Evolutionary conservation across 768 basidiomycete species (phyloP).

Genomic region (Rhodotorula sphaerocarpa): DNA sequence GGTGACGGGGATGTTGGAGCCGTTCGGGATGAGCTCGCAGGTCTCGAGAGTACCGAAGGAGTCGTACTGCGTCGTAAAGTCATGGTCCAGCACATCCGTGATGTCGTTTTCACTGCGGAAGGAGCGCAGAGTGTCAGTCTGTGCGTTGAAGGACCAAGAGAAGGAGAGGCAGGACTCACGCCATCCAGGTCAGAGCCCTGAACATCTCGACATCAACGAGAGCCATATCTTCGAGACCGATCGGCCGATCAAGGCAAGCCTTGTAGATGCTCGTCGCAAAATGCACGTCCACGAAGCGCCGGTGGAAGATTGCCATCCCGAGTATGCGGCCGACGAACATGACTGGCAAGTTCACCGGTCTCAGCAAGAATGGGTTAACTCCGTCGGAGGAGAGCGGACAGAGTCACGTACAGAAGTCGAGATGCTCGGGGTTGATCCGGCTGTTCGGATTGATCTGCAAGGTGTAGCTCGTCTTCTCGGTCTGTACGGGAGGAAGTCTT

Average conservation of each 20-base stretch:
- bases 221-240: conserved; percentile 84
- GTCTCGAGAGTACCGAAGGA: conserved; percentile 96
- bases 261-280: conserved; percentile 99
- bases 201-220: conserved; percentile 91
- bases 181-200: conserved; percentile 95
- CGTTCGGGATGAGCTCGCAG: conserved; percentile 83
- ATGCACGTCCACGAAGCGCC: conserved; percentile 96
- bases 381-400: no score
- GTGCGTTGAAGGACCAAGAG: neutral
- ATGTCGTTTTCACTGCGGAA: conserved; percentile 80
- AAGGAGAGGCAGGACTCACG: conserved; percentile 52
- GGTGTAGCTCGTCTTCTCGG: conserved; percentile 77
- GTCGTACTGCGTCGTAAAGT: conserved; percentile 91
- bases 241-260: conserved; percentile 98
- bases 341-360: conserved; percentile 35
- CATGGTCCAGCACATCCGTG: conserved; percentile 92
- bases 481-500: conserved; percentile 55
- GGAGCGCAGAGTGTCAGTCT: neutral
- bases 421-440: conserved; percentile 93
- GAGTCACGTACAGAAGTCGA: conserved; percentile 65
- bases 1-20: conserved; percentile 75
- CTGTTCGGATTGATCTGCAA: conserved; percentile 83
- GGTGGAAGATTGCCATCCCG: conserved; percentile 95
- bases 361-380: neutral
- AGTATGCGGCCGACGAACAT: conserved; percentile 96